A percentile compares a stretch with the other conserved stretches of the same genome.
Conservation (phyloP, 768 basidiomycete species). For the Phlebiopsis flavidoalba region DNA sequence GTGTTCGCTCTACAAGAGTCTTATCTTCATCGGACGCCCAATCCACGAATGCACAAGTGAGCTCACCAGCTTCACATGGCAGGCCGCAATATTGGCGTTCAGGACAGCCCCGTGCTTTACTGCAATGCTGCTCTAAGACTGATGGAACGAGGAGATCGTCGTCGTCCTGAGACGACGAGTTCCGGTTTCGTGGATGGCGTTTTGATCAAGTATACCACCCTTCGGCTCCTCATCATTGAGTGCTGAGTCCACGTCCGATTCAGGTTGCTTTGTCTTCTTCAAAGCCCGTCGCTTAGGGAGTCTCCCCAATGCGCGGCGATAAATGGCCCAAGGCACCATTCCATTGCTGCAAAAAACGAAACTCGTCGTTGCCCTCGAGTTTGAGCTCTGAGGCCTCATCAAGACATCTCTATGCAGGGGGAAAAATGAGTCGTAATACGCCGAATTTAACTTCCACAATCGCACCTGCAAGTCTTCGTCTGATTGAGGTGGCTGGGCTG, state of each 20-base stretch:
- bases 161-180: background rate
- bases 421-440: background rate
- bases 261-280: background rate
- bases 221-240: constrained; percentile 14
- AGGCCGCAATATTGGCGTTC: constrained; percentile 87
- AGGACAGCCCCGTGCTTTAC: constrained; percentile 65
- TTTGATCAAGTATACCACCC: constrained; percentile 1
- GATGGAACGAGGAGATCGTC: constrained; percentile 18
- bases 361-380: constrained; percentile 68
- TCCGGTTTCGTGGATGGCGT: background rate
- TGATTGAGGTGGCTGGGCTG: background rate
- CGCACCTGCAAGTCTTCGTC: background rate
- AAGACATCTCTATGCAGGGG: constrained; percentile 35
- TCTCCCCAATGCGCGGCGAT: constrained; percentile 60
- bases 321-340: constrained; percentile 65
- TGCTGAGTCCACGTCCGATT: background rate
- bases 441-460: background rate
- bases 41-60: background rate
- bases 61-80: constrained; percentile 72
- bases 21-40: background rate
- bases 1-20: constrained; percentile 57
- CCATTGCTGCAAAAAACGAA: constrained; percentile 60
- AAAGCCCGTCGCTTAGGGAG: constrained; percentile 45
- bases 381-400: constrained; percentile 59
- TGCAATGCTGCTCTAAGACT: constrained; percentile 40